Base-by-base conservation (phyloP, 768 basidiomycete genomes). In the Tylopilus sp. region DNA sequence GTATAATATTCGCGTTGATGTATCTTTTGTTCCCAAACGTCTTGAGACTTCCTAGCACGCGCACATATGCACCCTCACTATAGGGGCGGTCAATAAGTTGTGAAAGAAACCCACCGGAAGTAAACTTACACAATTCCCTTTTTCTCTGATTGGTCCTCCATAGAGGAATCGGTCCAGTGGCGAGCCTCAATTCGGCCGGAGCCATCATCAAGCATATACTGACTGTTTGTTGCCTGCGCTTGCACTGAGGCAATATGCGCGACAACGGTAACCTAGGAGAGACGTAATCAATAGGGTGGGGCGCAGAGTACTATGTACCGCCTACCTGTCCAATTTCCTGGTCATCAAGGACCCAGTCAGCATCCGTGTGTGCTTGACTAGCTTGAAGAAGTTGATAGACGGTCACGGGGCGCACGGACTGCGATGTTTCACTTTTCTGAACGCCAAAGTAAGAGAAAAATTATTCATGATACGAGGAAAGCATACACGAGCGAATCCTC, bases 311-410 rank as follows among this genome's bases (percentile, higher is more conserved):
- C 2, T 9, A 18, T 10, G 2, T 7, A 2, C 28, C 57, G 73
- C 31, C 54, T 57, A 91, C 95, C 68, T 91, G 90, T 43, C 88
- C 88, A 51, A 94, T 75, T 55, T 94, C 88, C 4, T 77, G 70
- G 25, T 83, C 87, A 51, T 93, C 93, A 30, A 98, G 75, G 52
- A 76, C 76, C 83, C 92, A 97, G 51, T 95, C 91, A 2, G 90
- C 86, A 58, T 98, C 95, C 1, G 86, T 76, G 64, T 95, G 91
- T 6, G 85, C 77, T 73, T 95, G 93, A n/a, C 72, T 76, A 2
- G 94, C 88, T 57, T 80, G 78, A 31, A 75, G 64, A 40, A 97
- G 75, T 64, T 95, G 93, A 46, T 81, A 77, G 59, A 88, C 78
- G 3, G 87, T 91, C 45, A 91, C 79, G 4, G 92, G 91, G 31